Evolutionary conservation across 2,329 filamentous ascomycete genomes (phyloP).

Genomic region (Teratosphaeria nubilosa): DNA sequence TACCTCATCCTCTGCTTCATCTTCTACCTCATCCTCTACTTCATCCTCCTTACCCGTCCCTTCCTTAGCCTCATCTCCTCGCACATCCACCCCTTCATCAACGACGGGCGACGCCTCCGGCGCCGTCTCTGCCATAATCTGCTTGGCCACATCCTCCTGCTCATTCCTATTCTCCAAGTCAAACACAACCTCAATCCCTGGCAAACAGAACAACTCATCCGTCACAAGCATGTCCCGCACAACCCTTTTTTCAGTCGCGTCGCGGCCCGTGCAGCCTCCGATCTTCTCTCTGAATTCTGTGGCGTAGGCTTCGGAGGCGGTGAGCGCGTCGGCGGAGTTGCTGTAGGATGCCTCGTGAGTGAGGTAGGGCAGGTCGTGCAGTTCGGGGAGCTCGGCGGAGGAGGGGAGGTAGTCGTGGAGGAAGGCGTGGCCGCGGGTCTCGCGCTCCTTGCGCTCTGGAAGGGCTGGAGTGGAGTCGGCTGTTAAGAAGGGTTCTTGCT

Average conservation of each 20-base stretch:
- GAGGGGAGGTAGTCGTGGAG: conserved; percentile 40
- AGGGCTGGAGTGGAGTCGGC: conserved; percentile 14
- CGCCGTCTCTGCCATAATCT: neutral
- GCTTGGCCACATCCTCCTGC: neutral
- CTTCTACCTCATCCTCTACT: too few relatives aligned
- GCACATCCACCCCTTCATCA: neutral
- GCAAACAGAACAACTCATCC: conserved; percentile 56
- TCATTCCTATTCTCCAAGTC: conserved; percentile 2
- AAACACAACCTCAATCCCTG: conserved; percentile 17
- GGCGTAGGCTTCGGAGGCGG: conserved; percentile 44
- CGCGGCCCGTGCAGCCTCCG: conserved; percentile 51
- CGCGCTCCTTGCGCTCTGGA: conserved; percentile 31
- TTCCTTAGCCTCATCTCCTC: too few relatives aligned
- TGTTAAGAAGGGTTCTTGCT: conserved; percentile 28
- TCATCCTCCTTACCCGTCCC: neutral
- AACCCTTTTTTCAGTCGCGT: conserved; percentile 23
- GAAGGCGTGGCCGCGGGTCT: conserved; percentile 40
- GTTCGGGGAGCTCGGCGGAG: conserved; percentile 36
- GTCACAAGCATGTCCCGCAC: conserved; percentile 29
- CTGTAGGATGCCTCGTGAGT: conserved; percentile 52
- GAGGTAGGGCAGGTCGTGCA: conserved; percentile 48
- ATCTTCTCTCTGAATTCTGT: conserved; percentile 51
- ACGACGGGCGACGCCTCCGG: neutral
- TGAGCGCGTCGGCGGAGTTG: conserved; percentile 26
- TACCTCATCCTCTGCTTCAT: too few relatives aligned